Evolutionary conservation across 1,284 basidiomycete species (phyloP).

Genomic region (Porogramme epimiltina): DNA sequence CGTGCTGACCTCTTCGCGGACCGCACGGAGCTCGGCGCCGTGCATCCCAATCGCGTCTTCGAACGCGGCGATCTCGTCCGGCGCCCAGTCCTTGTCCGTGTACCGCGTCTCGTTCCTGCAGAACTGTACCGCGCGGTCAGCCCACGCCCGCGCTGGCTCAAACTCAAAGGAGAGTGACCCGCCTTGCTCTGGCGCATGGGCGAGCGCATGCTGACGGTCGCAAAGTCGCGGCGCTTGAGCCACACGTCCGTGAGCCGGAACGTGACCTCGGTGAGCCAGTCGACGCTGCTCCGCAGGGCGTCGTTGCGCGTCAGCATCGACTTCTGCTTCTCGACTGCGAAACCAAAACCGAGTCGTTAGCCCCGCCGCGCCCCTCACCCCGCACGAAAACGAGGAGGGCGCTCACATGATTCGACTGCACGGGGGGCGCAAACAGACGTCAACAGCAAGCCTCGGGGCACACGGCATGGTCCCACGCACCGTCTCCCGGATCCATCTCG

Average conservation of each 20-base stretch:
- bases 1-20: conserved; percentile 74
- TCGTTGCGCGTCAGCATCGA: conserved; percentile 49
- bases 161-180: neutral
- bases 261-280: conserved; percentile 76
- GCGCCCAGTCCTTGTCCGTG: conserved; percentile 72
- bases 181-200: conserved; percentile 64
- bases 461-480: conserved; percentile 39
- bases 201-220: conserved; percentile 64
- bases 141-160: no score
- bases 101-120: conserved; percentile 68
- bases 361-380: no score
- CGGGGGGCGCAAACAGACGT: conserved; percentile 9
- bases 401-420: conserved; percentile 23
- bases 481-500: conserved; percentile 63
- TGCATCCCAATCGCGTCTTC: conserved; percentile 73
- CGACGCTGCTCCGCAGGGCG: conserved; percentile 59
- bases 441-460: conserved; percentile 11
- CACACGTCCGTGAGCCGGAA: conserved; percentile 69
- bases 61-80: conserved; percentile 73
- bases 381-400: neutral
- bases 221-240: conserved; percentile 52
- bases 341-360: neutral
- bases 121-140: conserved; percentile 58
- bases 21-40: conserved; percentile 78
- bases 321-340: conserved; percentile 66